A percentile compares a stretch with the other conserved stretches of the same genome.
Evolutionary conservation across 2,329 filamentous ascomycete genomes (phyloP).

Genomic region (Phialocephala subalpina): DNA sequence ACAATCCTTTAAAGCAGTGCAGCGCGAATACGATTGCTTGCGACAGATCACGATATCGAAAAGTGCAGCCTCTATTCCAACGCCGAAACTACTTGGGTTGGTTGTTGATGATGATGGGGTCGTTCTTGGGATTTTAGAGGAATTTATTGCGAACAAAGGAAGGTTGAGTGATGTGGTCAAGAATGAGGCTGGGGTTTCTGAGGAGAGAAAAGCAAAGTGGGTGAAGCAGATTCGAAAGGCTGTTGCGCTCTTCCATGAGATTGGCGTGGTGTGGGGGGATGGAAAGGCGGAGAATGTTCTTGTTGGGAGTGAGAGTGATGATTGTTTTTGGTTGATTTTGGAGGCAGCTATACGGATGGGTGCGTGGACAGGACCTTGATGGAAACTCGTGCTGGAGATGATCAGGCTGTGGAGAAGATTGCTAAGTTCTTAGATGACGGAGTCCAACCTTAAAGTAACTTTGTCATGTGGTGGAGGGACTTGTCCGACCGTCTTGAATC

Average conservation of each 20-base stretch:
- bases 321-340: slow-evolving; percentile 40
- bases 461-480: neutral
- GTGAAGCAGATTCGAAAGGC: slow-evolving; percentile 28
- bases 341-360: slow-evolving; percentile 35
- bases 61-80: slow-evolving; percentile 25
- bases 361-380: slow-evolving; percentile 36
- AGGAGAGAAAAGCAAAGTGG: slow-evolving; percentile 33
- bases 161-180: slow-evolving; percentile 20
- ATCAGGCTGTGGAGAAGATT: slow-evolving; percentile 28
- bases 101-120: slow-evolving; percentile 26
- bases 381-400: slow-evolving; percentile 33
- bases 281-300: slow-evolving; percentile 40
- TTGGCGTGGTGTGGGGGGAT: slow-evolving; percentile 39
- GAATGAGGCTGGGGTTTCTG: slow-evolving; percentile 13
- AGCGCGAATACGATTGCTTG: slow-evolving; percentile 32
- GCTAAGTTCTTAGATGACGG: slow-evolving; percentile 2
- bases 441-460: neutral
- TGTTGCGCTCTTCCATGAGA: slow-evolving; percentile 33
- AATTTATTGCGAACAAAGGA: slow-evolving; percentile 27
- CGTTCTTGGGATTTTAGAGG: slow-evolving; percentile 33
- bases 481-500: too few species aligned
- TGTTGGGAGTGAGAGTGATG: slow-evolving; percentile 31
- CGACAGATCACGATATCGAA: slow-evolving; percentile 24
- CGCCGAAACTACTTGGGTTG: slow-evolving; percentile 24
- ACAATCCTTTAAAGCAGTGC: slow-evolving; percentile 22